Conservation (phyloP, 306 rosid genomes). For the Morella rubra region DNA sequence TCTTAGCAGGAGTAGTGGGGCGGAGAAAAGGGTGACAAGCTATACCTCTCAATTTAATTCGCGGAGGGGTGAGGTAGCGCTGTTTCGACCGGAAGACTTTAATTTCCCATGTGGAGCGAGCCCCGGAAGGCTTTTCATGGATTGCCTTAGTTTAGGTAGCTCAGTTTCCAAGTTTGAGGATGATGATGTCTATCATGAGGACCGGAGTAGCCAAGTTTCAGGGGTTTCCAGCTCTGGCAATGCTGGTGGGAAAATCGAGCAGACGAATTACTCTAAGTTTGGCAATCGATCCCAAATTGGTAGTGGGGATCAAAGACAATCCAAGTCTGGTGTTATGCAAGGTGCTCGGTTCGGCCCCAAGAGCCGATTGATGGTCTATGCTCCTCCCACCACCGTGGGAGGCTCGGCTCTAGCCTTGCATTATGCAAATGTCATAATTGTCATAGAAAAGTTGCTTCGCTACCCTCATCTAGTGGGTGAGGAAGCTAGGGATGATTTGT, state of each 20-base stretch:
- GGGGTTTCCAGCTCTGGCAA: constrained; percentile 33
- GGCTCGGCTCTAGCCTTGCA: constrained; percentile 91
- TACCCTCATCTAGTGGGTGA: constrained; percentile 90
- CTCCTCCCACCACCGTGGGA: constrained; percentile 84
- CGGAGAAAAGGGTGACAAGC: constrained; percentile 36
- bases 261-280: constrained; percentile 36
- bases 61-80: constrained; percentile 53
- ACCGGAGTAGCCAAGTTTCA: constrained; percentile 45
- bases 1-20: constrained; percentile 36
- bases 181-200: constrained; percentile 37
- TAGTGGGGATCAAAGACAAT: constrained; percentile 43
- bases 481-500: constrained; percentile 87
- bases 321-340: constrained; percentile 30
- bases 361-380: constrained; percentile 53
- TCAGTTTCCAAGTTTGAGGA: constrained; percentile 60
- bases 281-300: constrained; percentile 42
- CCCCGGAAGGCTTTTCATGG: constrained; percentile 92
- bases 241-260: constrained; percentile 47
- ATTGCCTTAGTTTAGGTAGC: constrained; percentile 83
- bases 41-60: constrained; percentile 45
- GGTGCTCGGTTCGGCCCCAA: constrained; percentile 58
- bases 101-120: constrained; percentile 80
- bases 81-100: constrained; percentile 64
- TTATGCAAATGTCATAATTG: constrained; percentile 86
- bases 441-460: constrained; percentile 81